Base-by-base conservation (phyloP, 148 eudicot species). In the Dysphania ambrosioides region DNA sequence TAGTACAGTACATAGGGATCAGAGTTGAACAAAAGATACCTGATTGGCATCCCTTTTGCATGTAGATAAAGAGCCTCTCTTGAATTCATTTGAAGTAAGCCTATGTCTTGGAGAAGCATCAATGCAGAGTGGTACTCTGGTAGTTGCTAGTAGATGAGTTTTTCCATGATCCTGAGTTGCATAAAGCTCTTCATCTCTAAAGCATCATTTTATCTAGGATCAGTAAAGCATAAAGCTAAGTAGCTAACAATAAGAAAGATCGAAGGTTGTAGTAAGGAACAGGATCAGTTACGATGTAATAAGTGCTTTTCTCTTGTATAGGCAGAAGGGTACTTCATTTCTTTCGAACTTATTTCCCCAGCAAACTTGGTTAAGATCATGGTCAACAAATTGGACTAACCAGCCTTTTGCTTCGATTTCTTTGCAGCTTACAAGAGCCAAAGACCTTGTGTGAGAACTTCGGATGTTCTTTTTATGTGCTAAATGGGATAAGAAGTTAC, bases 1-100 rank as follows among this genome's bases (percentile, higher is more conserved):
- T 19, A 1, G 49, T 65, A 34, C 0, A 19, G 42, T n/a, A 16
- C 5, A 51, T 21, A 5, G n/a, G 60, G 26, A 29, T 1, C 19
- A 27, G 44, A n/a, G 38, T 34, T 62, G 47, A 44, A 53, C 19
- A 10, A 69, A 59, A 62, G 31, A 31, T 84, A 91, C 98, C 92
- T 94, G 98, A 65, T 90, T 90, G 65, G 90, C 81, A 76, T 90
- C 79, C 73, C 13, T 69, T 82, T 78, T 78, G 83, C 97, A 94
- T 11, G 82, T 85, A 63, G 91, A 90, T 82, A 85, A 82, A 21
- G 88, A 86, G 73, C 88, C 91, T 80, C 87, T 84, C 63, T 75
- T 82, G 62, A 81, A 59, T 75, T 93, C 95, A 72, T 82, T 82
- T 18, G 97, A 86, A 73, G 91, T 87, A 70, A 83, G 85, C 86